Conservation (phyloP, 768 basidiomycete genomes). For the Phlegmacium glaucopus region DNA sequence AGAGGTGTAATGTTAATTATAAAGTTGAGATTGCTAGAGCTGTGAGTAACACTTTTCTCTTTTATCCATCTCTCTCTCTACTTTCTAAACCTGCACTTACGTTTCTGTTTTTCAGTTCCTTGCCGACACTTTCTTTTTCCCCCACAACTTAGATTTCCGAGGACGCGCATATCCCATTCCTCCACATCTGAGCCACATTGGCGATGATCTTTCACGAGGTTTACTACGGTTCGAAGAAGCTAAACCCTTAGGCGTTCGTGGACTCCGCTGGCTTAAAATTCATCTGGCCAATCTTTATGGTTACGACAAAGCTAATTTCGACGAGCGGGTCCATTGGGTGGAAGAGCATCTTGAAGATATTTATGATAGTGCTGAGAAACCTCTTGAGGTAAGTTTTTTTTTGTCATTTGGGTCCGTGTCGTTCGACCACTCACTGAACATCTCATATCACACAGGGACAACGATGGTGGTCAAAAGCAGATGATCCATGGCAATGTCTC, state of each 20-base stretch:
- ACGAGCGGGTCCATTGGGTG: conserved; percentile 84
- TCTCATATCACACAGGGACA: conserved; percentile 43
- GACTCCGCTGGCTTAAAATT: conserved; percentile 93
- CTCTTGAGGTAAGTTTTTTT: conserved; percentile 55
- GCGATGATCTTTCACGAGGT: conserved; percentile 89
- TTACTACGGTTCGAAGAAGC: conserved; percentile 79
- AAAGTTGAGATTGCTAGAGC: conserved; percentile 95
- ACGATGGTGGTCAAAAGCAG: conserved; percentile 88
- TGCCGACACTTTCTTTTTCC: conserved; percentile 84
- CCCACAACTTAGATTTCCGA: conserved; percentile 97
- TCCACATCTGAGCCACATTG: conserved; percentile 92
- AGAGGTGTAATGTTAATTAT: conserved; percentile 91
- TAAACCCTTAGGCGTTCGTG: conserved; percentile 77
- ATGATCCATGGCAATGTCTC: conserved; percentile 98
- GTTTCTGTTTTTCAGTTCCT: conserved; percentile 55
- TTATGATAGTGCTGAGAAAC: conserved; percentile 77
- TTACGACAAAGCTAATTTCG: conserved; percentile 91
- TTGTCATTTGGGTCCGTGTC: not conserved
- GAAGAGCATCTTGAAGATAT: conserved; percentile 72
- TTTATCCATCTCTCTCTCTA: conserved; percentile 1
- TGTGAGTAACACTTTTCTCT: conserved; percentile 41
- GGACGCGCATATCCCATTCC: conserved; percentile 97
- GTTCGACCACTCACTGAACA: not conserved
- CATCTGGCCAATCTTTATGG: conserved; percentile 93
- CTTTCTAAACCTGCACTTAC: not conserved